phyloP scores from a whole-genome alignment of 768 basidiomycete species.

The Suillus weaverae region DNA sequence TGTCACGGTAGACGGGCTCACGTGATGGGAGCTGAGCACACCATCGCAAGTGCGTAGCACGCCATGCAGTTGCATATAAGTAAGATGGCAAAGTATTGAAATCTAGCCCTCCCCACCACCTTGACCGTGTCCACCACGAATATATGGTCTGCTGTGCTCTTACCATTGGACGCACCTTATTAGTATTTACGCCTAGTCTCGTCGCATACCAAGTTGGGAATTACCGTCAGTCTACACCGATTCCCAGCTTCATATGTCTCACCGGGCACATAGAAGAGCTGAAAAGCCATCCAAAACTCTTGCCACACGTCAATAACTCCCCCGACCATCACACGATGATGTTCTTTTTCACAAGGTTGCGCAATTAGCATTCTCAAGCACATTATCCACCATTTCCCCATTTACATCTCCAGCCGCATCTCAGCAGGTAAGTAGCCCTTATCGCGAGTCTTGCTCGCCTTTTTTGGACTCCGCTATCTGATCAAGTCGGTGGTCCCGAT shows the following conservation, averaged over 20 bases:
- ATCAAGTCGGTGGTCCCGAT: background rate
- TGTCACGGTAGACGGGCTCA: constrained; percentile 12
- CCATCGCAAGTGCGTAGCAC: constrained; percentile 26
- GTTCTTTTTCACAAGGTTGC: background rate
- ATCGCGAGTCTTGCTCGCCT: background rate
- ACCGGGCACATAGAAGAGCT: background rate
- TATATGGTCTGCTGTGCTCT: background rate
- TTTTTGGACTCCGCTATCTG: background rate
- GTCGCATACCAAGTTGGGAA: background rate
- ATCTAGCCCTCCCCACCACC: background rate
- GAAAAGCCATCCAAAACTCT: background rate
- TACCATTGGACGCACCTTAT: background rate
- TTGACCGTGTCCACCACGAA: background rate
- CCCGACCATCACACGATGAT: background rate
- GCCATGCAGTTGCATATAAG: constrained; percentile 23
- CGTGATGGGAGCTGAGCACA: constrained; percentile 36
- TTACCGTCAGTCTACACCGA: background rate
- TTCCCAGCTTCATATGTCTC: background rate
- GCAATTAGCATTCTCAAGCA: background rate
- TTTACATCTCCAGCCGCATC: background rate
- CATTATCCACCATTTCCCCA: background rate
- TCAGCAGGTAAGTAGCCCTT: background rate
- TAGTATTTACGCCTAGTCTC: background rate
- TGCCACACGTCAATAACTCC: background rate
- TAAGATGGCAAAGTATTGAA: background rate